Evolutionary conservation across 495 filamentous ascomycete genomes (phyloP).

Genomic region (Rhypophila decipiens): DNA sequence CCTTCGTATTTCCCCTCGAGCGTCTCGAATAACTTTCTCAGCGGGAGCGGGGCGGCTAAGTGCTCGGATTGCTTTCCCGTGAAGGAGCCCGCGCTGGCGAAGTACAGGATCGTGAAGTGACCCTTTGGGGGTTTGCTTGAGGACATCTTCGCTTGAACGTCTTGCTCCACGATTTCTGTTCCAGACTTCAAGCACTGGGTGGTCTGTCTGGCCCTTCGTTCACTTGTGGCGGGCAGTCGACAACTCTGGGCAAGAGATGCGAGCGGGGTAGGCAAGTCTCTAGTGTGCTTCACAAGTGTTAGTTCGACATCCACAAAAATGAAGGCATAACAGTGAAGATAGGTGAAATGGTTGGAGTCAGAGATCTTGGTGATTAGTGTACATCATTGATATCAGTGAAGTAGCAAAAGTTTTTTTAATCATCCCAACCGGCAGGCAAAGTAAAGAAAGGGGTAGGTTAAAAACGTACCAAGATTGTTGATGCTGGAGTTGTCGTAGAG

Average conservation of each 20-base stretch:
- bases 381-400: constrained; percentile 43
- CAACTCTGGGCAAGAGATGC: too few relatives aligned
- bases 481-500: background rate
- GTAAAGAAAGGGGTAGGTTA: background rate
- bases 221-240: too few relatives aligned
- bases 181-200: too few relatives aligned
- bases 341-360: constrained; percentile 27
- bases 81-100: constrained; percentile 70
- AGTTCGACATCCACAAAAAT: too few relatives aligned
- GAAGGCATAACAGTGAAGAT: background rate
- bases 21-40: constrained; percentile 56
- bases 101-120: constrained; percentile 80
- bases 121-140: constrained; percentile 42
- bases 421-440: constrained; percentile 27
- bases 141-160: constrained; percentile 24
- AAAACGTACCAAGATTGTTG: background rate
- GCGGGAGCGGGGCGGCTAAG: constrained; percentile 64
- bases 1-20: constrained; percentile 79
- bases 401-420: constrained; percentile 64
- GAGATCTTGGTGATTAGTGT: constrained; percentile 59
- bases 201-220: too few relatives aligned
- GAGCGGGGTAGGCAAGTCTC: too few relatives aligned
- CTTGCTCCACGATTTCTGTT: background rate
- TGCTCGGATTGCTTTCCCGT: constrained; percentile 65
- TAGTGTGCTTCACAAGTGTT: too few relatives aligned